Conservation (phyloP, 2,329 filamentous ascomycete genomes). For the Didymella sp. region DNA sequence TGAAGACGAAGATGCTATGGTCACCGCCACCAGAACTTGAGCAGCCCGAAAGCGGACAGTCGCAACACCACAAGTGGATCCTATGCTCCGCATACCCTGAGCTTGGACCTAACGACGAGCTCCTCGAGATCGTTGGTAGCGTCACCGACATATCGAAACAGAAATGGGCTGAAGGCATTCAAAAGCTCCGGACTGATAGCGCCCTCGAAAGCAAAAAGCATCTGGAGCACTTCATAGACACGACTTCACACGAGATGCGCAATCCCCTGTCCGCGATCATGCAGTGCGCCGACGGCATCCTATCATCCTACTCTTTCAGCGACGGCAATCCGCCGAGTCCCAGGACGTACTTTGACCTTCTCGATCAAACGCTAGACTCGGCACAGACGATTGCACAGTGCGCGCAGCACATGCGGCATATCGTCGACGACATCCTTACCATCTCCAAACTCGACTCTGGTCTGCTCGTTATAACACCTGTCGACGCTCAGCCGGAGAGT, state of each 20-base stretch:
- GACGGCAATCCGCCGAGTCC: conserved; percentile 12
- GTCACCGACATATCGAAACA: conserved; percentile 49
- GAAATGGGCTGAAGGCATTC: conserved; percentile 48
- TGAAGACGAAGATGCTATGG: conserved; percentile 49
- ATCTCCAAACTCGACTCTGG: conserved; percentile 55
- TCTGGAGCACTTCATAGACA: conserved; percentile 48
- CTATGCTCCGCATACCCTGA: conserved; percentile 42
- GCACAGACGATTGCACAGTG: conserved; percentile 54
- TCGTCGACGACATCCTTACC: conserved; percentile 57
- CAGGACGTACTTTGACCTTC: conserved; percentile 23
- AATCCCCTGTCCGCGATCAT: conserved; percentile 54
- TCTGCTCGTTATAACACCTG: conserved; percentile 51
- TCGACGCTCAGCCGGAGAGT: conserved; percentile 46
- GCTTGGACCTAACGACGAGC: conserved; percentile 27
- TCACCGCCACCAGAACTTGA: conserved; percentile 28
- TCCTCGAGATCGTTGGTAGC: conserved; percentile 45
- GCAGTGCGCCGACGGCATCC: conserved; percentile 52
- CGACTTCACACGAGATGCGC: conserved; percentile 52
- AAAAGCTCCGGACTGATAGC: conserved; percentile 38
- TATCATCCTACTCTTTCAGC: conserved; percentile 32
- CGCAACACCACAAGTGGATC: conserved; percentile 39
- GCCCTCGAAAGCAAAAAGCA: conserved; percentile 46
- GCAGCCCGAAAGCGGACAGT: conserved; percentile 16
- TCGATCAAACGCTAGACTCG: conserved; percentile 42
- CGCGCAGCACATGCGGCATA: conserved; percentile 55